Conservation (phyloP, 1,284 basidiomycete genomes). For the Anthracocystis setariae region DNA sequence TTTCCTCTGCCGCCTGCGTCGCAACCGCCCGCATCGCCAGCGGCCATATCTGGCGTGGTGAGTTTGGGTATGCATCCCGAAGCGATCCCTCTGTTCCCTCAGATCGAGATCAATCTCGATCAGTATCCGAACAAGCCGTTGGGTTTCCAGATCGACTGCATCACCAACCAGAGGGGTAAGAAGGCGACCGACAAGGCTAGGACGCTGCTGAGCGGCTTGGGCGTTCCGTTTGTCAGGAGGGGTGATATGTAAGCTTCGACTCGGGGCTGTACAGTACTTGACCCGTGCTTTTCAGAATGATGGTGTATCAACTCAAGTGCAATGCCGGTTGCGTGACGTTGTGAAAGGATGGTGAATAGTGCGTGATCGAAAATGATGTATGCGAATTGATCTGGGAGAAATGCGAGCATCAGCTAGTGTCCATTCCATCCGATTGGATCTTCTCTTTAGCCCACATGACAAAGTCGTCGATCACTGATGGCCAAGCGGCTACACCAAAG, state of each 20-base stretch:
- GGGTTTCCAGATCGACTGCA: slow-evolving; percentile 67
- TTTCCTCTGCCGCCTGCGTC: slow-evolving; percentile 75
- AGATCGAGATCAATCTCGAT: slow-evolving; percentile 66
- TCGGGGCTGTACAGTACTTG: no score
- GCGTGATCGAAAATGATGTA: no score
- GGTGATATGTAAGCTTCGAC: slow-evolving; percentile 43
- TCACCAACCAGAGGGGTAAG: slow-evolving; percentile 64
- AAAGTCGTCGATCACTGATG: slow-evolving; percentile 86
- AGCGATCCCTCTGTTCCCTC: slow-evolving; percentile 89
- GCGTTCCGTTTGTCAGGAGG: slow-evolving; percentile 64
- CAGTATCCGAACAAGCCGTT: slow-evolving; percentile 61
- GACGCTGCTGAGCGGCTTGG: slow-evolving; percentile 60
- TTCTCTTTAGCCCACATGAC: slow-evolving; percentile 70
- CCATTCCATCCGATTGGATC: slow-evolving; percentile 48
- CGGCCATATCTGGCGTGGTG: slow-evolving; percentile 85
- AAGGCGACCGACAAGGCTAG: slow-evolving; percentile 63
- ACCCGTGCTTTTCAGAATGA: no score
- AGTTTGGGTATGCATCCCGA: slow-evolving; percentile 84
- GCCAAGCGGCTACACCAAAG: slow-evolving; percentile 79
- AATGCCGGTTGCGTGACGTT: no score
- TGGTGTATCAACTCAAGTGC: no score
- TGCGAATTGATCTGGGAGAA: no score
- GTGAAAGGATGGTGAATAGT: no score
- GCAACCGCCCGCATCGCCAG: slow-evolving; percentile 69
- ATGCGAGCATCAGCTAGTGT: slow-evolving; percentile 39